Conservation (phyloP, 805 yeast species). For the Jamesozyma lodderae region DNA sequence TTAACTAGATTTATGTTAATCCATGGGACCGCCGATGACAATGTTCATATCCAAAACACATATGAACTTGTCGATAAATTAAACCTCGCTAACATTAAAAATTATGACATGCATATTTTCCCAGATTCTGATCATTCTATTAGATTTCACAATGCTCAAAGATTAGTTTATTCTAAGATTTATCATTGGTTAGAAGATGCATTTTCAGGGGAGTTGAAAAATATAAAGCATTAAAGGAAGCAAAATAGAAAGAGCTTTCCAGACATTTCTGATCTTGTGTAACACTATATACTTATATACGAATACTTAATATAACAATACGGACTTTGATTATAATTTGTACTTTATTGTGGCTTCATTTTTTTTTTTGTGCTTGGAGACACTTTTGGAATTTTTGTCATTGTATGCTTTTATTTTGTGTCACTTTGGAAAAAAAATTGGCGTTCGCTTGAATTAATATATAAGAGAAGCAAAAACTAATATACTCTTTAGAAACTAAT, state of each 20-base stretch:
- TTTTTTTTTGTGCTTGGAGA: no score
- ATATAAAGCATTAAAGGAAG: slow-evolving; percentile 2
- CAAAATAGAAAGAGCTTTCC: no score
- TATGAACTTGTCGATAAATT: slow-evolving; percentile 52
- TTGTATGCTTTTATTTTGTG: no score
- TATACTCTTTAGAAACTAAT: no score
- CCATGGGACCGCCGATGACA: slow-evolving; percentile 82
- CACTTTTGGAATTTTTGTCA: no score
- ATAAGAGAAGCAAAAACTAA: no score
- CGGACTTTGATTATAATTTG: no score
- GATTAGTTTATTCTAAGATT: slow-evolving; percentile 62
- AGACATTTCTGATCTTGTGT: no score
- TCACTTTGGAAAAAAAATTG: no score
- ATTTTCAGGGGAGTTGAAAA: slow-evolving; percentile 34
- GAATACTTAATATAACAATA: not conserved
- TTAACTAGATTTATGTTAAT: slow-evolving; percentile 54
- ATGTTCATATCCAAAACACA: slow-evolving; percentile 71
- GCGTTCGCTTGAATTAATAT: no score
- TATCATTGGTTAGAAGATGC: slow-evolving; percentile 60
- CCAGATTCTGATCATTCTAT: slow-evolving; percentile 93
- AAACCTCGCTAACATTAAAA: slow-evolving; percentile 44
- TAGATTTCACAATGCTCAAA: slow-evolving; percentile 66
- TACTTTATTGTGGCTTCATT: no score
- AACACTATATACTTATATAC: not conserved
- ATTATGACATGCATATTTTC: slow-evolving; percentile 78